These are phyloP conservation scores for Termitomyces sp. DNA, from an alignment of 768 basidiomycete species.

Conservation along the genomic window DNA sequence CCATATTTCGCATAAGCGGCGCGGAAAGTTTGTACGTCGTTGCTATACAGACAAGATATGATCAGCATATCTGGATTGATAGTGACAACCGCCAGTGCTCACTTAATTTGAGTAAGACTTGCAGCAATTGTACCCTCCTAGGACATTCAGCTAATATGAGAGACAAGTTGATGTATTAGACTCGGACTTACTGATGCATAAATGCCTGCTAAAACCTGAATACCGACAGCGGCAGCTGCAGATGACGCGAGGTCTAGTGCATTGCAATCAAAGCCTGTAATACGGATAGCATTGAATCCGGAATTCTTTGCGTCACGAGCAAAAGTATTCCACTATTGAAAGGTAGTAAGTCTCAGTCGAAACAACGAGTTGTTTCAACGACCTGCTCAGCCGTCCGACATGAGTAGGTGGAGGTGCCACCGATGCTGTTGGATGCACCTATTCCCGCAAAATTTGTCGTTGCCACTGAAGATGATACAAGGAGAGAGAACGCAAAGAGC, in stretches of 20 bases:
- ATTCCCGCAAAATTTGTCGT: slow-evolving; percentile 28
- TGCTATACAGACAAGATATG: slow-evolving; percentile 15
- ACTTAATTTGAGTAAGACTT: slow-evolving; percentile 24
- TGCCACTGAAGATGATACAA: slow-evolving; percentile 15
- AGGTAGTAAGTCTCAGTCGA: too few relatives aligned
- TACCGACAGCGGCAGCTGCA: slow-evolving; percentile 24
- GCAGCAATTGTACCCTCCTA: slow-evolving; percentile 28
- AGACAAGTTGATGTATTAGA: not conserved
- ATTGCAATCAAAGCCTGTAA: slow-evolving; percentile 31
- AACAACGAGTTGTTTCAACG: not conserved
- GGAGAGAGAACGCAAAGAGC: slow-evolving; percentile 6
- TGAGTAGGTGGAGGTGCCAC: slow-evolving; percentile 21
- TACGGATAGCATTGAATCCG: slow-evolving; percentile 29
- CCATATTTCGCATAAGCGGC: slow-evolving; percentile 26
- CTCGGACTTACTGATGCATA: slow-evolving; percentile 20
- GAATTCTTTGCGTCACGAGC: slow-evolving; percentile 22
- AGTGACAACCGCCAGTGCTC: not conserved
- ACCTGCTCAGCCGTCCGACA: slow-evolving; percentile 31
- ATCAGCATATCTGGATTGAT: not conserved
- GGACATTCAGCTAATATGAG: not conserved
- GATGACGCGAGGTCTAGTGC: slow-evolving; percentile 29
- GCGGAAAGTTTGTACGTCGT: slow-evolving; percentile 29
- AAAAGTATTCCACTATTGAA: slow-evolving; percentile 27
- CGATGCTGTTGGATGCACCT: slow-evolving; percentile 27
- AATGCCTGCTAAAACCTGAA: slow-evolving; percentile 30